These are phyloP conservation scores for Tuber calosporum DNA, from an alignment of 495 filamentous ascomycete genomes.

Conservation along the genomic window DNA sequence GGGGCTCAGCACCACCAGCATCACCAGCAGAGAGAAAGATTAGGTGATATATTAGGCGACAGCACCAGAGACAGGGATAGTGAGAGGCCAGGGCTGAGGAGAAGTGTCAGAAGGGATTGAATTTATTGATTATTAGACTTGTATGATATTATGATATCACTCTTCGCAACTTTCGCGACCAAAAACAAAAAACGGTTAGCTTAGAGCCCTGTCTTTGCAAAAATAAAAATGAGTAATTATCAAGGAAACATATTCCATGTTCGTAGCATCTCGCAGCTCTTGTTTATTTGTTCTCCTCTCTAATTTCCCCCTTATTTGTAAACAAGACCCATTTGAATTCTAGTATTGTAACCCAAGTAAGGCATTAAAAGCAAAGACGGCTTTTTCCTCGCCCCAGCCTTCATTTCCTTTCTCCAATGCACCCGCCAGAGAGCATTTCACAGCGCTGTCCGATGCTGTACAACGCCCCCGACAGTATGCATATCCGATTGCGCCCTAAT, in stretches of 20 bases:
- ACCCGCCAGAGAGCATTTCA: neutral
- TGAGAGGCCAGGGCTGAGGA: conserved; percentile 36
- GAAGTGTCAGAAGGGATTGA: conserved; percentile 36
- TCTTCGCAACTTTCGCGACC: neutral
- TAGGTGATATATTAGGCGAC: conserved; percentile 4
- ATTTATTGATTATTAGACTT: conserved; percentile 2
- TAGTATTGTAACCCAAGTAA: neutral
- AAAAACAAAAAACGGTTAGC: neutral
- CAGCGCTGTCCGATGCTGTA: neutral
- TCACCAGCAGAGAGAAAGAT: neutral
- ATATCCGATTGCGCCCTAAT: neutral
- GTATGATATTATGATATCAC: neutral
- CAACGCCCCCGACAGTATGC: neutral
- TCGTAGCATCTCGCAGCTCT: neutral
- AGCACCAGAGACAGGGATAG: conserved; percentile 5
- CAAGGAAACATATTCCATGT: neutral
- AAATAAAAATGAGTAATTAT: neutral
- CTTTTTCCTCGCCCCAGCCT: neutral
- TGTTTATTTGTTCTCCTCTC: neutral
- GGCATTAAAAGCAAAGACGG: neutral
- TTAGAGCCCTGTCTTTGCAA: neutral
- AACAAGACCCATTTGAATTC: neutral
- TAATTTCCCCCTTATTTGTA: neutral
- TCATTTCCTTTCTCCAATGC: neutral
- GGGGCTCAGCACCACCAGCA: neutral